These are phyloP conservation scores for Diaporthe sp. DNA, from an alignment of 2,329 filamentous ascomycete genomes.

Conservation along the genomic window DNA sequence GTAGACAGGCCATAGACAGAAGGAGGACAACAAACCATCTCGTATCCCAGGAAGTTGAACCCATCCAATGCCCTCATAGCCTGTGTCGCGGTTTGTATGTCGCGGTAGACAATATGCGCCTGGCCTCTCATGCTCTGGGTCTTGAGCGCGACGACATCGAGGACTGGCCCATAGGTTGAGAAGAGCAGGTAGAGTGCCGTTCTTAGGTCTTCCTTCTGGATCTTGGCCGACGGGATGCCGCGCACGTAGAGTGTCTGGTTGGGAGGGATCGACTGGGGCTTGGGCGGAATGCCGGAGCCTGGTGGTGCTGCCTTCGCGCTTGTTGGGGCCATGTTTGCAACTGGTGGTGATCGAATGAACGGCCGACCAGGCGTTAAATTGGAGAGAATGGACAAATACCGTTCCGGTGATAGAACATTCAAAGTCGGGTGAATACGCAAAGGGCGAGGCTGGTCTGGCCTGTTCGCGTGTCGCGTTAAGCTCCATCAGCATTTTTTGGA, in stretches of 20 bases:
- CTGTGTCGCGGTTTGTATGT: conserved; percentile 91
- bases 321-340: conserved; percentile 33
- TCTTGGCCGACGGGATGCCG: conserved; percentile 87
- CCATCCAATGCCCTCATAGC: conserved; percentile 92
- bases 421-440: background rate
- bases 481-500: conserved; percentile 34
- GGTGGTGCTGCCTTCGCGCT: conserved; percentile 37
- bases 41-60: conserved; percentile 85
- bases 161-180: conserved; percentile 90
- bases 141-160: conserved; percentile 92
- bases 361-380: background rate
- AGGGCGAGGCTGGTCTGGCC: conserved; percentile 28
- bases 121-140: conserved; percentile 95
- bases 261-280: conserved; percentile 42
- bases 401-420: background rate
- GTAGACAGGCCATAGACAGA: background rate
- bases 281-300: conserved; percentile 38
- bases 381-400: background rate
- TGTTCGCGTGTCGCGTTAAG: conserved; percentile 35
- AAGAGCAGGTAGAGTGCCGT: conserved; percentile 93
- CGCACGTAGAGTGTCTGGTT: conserved; percentile 82
- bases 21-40: conserved; percentile 76
- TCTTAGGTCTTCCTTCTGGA: conserved; percentile 89
- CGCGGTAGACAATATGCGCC: conserved; percentile 91
- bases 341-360: background rate